Evolutionary conservation across 208 protist genomes (phyloP).

Genomic region (Sergeia podlipaevii): DNA sequence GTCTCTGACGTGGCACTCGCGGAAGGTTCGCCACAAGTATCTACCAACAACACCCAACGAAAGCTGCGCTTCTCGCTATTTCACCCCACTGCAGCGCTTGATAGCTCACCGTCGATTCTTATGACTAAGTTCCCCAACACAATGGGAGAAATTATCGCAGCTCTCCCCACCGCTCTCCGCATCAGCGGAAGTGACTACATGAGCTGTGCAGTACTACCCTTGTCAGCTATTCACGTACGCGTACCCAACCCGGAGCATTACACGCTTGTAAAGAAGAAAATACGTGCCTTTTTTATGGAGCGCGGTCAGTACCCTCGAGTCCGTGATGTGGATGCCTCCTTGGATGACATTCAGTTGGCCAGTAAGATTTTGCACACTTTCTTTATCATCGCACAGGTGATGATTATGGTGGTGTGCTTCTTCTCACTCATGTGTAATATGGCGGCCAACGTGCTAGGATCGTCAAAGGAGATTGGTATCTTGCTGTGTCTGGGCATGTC

Average conservation of each 20-base stretch:
- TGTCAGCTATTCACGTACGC: slow-evolving; percentile 8
- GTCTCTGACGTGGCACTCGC: slow-evolving; percentile 8
- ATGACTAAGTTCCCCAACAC: slow-evolving; percentile 21
- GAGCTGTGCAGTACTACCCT: slow-evolving; percentile 8
- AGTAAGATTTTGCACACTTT: slow-evolving; percentile 83
- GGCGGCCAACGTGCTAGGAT: slow-evolving; percentile 91
- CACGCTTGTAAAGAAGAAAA: slow-evolving; percentile 1
- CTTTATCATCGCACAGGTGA: slow-evolving; percentile 84
- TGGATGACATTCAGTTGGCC: slow-evolving; percentile 33
- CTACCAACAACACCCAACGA: not conserved
- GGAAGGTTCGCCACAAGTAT: not conserved
- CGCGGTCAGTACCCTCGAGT: slow-evolving; percentile 6
- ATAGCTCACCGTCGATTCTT: slow-evolving; percentile 9
- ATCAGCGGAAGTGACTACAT: slow-evolving; percentile 4
- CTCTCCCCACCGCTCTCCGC: slow-evolving; percentile 11
- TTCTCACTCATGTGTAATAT: slow-evolving; percentile 93
- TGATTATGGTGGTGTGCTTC: slow-evolving; percentile 93
- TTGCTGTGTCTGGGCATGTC: slow-evolving; percentile 89
- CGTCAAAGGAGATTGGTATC: slow-evolving; percentile 95
- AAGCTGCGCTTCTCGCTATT: not conserved
- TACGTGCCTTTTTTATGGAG: slow-evolving; percentile 9
- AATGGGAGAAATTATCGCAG: slow-evolving; percentile 6
- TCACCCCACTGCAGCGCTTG: slow-evolving; percentile 20
- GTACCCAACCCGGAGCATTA: slow-evolving; percentile 13
- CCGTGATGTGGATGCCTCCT: slow-evolving; percentile 4